Evolutionary conservation across 805 yeast species (phyloP).

Genomic region (Nakazawaea ambrosiae): DNA sequence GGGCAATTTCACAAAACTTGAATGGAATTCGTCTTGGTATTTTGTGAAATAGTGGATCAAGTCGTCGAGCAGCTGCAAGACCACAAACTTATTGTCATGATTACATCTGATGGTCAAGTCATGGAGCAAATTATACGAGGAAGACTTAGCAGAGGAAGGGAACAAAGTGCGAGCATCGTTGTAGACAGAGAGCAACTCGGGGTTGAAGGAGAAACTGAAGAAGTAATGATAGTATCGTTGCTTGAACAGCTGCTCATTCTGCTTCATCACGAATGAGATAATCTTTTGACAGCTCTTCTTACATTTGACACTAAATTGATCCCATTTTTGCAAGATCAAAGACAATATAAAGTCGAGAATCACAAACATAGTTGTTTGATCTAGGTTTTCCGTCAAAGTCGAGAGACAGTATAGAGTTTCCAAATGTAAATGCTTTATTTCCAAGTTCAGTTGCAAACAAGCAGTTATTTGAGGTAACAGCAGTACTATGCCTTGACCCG

Average conservation of each 20-base stretch:
- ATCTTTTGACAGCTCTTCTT: constrained; percentile 46
- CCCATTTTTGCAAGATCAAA: constrained; percentile 64
- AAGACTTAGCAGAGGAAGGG: constrained; percentile 7
- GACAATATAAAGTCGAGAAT: constrained; percentile 72
- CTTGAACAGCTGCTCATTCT: constrained; percentile 24
- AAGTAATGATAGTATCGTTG: constrained; percentile 43
- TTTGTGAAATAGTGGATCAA: constrained; percentile 44
- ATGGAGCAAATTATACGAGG: constrained; percentile 28
- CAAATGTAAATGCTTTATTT: constrained; percentile 49
- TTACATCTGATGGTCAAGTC: constrained; percentile 50
- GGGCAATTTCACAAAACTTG: constrained; percentile 30
- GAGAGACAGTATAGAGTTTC: constrained; percentile 66
- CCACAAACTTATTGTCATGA: constrained; percentile 64
- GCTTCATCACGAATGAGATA: constrained; percentile 28
- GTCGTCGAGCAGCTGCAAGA: constrained; percentile 65
- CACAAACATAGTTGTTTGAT: constrained; percentile 49
- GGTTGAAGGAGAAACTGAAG: constrained; percentile 42
- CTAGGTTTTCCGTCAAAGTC: constrained; percentile 49
- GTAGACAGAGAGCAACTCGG: constrained; percentile 27
- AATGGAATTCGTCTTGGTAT: constrained; percentile 43
- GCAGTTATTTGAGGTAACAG: constrained; percentile 83
- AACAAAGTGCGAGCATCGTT: constrained; percentile 16
- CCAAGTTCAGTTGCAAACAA: constrained; percentile 75
- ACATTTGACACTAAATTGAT: constrained; percentile 38
- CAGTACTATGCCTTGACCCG: constrained; percentile 49